A percentile compares a stretch with the other conserved stretches of the same genome.
Conservation (phyloP, 2,329 filamentous ascomycete genomes). For the Fusarium burgessii region DNA sequence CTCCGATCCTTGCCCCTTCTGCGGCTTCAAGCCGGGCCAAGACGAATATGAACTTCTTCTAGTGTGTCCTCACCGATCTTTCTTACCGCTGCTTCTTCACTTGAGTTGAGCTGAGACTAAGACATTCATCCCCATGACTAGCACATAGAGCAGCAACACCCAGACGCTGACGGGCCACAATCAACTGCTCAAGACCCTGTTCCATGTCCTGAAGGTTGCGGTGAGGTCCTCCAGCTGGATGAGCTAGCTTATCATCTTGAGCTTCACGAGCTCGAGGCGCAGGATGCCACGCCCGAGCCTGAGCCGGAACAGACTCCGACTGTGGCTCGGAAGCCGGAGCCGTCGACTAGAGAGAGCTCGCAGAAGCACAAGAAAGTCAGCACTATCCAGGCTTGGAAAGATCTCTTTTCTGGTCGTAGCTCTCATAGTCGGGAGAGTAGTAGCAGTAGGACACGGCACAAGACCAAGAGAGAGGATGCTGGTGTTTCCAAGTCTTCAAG, state of each 20-base stretch:
- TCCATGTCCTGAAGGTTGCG: constrained; percentile 59
- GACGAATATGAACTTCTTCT: constrained; percentile 53
- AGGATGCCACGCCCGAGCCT: constrained; percentile 27
- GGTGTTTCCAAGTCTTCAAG: constrained; percentile 15
- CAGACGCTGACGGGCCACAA: constrained; percentile 36
- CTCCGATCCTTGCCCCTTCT: constrained; percentile 51
- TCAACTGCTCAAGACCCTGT: constrained; percentile 22
- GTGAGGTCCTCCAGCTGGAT: constrained; percentile 59
- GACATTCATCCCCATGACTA: constrained; percentile 23
- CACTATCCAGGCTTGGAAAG: constrained; percentile 42
- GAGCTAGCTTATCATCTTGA: constrained; percentile 44
- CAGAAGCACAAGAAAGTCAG: constrained; percentile 31
- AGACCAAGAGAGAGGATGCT: constrained; percentile 38
- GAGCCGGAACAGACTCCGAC: constrained; percentile 19
- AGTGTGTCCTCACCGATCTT: constrained; percentile 42
- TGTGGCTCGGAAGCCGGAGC: constrained; percentile 18
- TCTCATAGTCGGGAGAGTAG: constrained; percentile 25
- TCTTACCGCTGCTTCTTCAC: not conserved
- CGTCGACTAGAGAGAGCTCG: constrained; percentile 18
- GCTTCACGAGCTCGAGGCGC: constrained; percentile 44
- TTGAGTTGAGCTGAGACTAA: constrained; percentile 23
- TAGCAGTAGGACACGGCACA: constrained; percentile 39
- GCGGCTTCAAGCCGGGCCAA: constrained; percentile 48
- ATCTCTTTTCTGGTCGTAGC: constrained; percentile 31
- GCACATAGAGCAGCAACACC: constrained; percentile 49